Evolutionary conservation across 257 asterid genomes (phyloP), one percentile per base, ranked within the genome.

Genomic region (Przewalskia tangutica): DNA sequence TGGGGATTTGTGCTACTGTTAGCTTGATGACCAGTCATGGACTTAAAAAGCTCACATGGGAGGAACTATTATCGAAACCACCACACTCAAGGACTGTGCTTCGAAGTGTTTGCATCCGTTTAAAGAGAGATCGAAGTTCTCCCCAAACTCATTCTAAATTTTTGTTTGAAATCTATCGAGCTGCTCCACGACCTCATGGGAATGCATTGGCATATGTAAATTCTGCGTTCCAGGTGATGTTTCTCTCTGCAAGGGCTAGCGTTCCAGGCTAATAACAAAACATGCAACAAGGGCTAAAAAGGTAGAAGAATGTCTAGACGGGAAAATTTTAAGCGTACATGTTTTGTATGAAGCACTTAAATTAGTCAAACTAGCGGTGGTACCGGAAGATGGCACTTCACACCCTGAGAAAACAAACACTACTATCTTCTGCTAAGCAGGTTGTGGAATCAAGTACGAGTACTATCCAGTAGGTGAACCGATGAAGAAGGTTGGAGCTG

Each of bases 401-500:
- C 67, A 92, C 78, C 82, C 90, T 73, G 85, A 87, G 81, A 77
- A 84, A 46, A n/a, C 65, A 59, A 2, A 67, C 81, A 14, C 77
- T 91, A 82, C 79, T 90, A 79, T 91, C 92, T 3, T 88, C 94
- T 82, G 89, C 85, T 58, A 91, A 89, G 82, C 97, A 92, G 85
- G 82, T 84, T 38, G 83, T 92, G 77, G 89, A 87, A 80, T 88
- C 82, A 4, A 87, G 89, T 85, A 85, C 78, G 90, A 86, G 18
- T 87, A 85, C 84, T 85, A 86, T 86, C 97, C 97, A 12, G 97
- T 92, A 34, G 97, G 97, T 80, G 90, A n/a, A n/a, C n/a, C n/a
- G n/a, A n/a, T n/a, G n/a, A n/a, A n/a, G n/a, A n/a, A n/a, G n/a
- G n/a, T n/a, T n/a, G n/a, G n/a, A n/a, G n/a, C n/a, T n/a, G n/a